Evolutionary conservation across 2,329 filamentous ascomycete genomes (phyloP).

Genomic region (Diaporthe sp.): DNA sequence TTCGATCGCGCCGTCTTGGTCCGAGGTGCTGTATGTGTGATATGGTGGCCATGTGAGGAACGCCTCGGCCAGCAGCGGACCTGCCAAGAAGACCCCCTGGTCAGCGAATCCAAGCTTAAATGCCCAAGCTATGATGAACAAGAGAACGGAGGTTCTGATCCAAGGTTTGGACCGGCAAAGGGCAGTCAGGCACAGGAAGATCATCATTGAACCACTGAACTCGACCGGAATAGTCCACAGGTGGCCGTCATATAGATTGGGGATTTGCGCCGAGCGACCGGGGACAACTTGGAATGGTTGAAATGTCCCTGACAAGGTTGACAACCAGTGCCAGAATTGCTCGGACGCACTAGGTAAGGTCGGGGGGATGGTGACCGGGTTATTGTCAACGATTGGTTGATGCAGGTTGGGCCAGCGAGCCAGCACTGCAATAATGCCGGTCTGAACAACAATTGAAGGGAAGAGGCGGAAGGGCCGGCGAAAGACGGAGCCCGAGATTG

Average conservation of each 20-base stretch:
- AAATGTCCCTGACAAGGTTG: not conserved
- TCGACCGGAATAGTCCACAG: conserved; percentile 41
- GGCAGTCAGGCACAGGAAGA: conserved; percentile 35
- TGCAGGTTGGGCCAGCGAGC: not conserved
- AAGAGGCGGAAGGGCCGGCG: conserved; percentile 46
- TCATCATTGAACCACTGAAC: conserved; percentile 38
- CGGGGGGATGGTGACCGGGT: not conserved
- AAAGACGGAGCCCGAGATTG: conserved; percentile 40
- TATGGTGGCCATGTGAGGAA: not conserved
- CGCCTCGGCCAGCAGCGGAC: conserved; percentile 40
- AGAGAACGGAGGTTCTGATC: conserved; percentile 34
- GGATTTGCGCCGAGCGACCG: not conserved
- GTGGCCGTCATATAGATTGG: conserved; percentile 36
- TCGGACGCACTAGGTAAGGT: not conserved
- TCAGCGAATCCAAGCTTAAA: conserved; percentile 28
- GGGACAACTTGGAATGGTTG: not conserved
- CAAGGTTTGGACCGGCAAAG: conserved; percentile 33
- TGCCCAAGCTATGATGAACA: conserved; percentile 25
- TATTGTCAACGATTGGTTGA: conserved; percentile 10
- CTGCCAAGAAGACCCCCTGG: conserved; percentile 24
- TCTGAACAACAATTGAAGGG: conserved; percentile 41
- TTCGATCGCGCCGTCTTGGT: not conserved
- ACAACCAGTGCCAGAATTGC: not conserved
- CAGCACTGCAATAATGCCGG: conserved; percentile 36
- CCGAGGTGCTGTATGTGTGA: not conserved